phyloP scores from a whole-genome alignment of 2,329 filamentous ascomycete genomes.

The Fusarium tanahbumbuense region DNA sequence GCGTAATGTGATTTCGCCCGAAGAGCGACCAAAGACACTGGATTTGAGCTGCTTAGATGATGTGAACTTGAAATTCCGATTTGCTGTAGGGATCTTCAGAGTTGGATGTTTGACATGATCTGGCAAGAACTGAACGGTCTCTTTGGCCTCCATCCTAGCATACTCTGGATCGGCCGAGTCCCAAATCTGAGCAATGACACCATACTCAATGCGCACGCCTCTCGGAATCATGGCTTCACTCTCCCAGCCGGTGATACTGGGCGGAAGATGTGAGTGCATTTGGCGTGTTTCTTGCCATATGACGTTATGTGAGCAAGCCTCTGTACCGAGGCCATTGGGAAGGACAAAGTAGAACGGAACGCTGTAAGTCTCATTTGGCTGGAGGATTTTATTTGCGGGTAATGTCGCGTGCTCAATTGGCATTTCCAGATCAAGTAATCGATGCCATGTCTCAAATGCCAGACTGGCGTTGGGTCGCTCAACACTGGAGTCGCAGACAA shows the following conservation, averaged over 20 bases:
- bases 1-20: neutral
- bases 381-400: neutral
- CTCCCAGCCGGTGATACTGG: conserved; percentile 10
- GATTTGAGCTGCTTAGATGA: conserved; percentile 17
- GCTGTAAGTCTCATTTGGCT: conserved; percentile 10
- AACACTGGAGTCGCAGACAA: conserved; percentile 23
- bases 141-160: conserved; percentile 15
- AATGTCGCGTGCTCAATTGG: conserved; percentile 3
- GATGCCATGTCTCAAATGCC: conserved; percentile 23
- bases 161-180: conserved; percentile 11
- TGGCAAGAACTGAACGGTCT: conserved; percentile 19
- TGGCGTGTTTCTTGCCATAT: conserved; percentile 23
- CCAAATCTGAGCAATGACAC: conserved; percentile 21
- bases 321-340: conserved; percentile 13
- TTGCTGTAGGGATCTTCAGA: conserved; percentile 1
- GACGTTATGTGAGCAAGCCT: conserved; percentile 18
- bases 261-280: conserved; percentile 9
- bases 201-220: conserved; percentile 8
- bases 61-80: neutral
- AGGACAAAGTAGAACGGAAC: conserved; percentile 22
- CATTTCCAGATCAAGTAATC: conserved; percentile 21
- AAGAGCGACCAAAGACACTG: conserved; percentile 13
- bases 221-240: conserved; percentile 11
- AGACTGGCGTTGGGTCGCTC: conserved; percentile 11
- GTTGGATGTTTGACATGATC: neutral